Evolutionary conservation across 2,329 filamentous ascomycete species (phyloP).

Genomic region (Ophiocordyceps robertsii): DNA sequence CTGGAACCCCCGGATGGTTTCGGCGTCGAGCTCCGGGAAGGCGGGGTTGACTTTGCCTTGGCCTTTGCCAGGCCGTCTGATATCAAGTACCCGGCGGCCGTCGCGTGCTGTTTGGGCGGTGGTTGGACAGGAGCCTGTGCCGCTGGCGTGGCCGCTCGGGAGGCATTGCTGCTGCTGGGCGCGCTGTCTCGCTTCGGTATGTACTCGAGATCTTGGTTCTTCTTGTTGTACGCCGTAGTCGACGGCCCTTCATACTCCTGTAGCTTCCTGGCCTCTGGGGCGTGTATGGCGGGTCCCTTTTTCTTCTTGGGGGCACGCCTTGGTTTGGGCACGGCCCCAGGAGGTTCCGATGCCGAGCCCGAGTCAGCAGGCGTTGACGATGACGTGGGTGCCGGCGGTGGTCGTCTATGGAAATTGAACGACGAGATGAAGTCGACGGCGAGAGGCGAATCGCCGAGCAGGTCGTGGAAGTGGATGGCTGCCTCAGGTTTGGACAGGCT

Average conservation of each 20-base stretch:
- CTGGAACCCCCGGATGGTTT: slow-evolving; percentile 35
- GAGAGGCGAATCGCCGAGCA: slow-evolving; percentile 75
- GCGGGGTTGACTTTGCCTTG: slow-evolving; percentile 40
- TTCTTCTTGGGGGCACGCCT: slow-evolving; percentile 39
- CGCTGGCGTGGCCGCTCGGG: slow-evolving; percentile 21
- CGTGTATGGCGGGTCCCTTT: slow-evolving; percentile 44
- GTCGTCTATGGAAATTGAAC: slow-evolving; percentile 56
- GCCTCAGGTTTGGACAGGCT: slow-evolving; percentile 66
- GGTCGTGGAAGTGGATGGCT: slow-evolving; percentile 72
- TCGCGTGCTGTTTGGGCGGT: slow-evolving; percentile 37
- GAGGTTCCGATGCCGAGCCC: slow-evolving; percentile 9
- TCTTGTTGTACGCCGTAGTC: slow-evolving; percentile 64
- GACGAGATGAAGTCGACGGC: slow-evolving; percentile 64
- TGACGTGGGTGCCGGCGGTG: slow-evolving; percentile 12
- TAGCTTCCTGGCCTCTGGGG: slow-evolving; percentile 39
- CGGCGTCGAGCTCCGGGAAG: slow-evolving; percentile 38
- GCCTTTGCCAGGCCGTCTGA: slow-evolving; percentile 54
- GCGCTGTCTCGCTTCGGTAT: slow-evolving; percentile 39
- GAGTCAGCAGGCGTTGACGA: not conserved
- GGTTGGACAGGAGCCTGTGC: slow-evolving; percentile 22
- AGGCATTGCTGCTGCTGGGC: slow-evolving; percentile 21
- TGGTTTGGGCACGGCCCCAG: slow-evolving; percentile 34
- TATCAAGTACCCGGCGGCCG: slow-evolving; percentile 63
- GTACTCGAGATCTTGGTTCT: slow-evolving; percentile 57
- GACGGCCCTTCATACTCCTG: slow-evolving; percentile 23